Evolutionary conservation across 805 yeast genomes (phyloP).

Genomic region (Debaryomyces maramus): DNA sequence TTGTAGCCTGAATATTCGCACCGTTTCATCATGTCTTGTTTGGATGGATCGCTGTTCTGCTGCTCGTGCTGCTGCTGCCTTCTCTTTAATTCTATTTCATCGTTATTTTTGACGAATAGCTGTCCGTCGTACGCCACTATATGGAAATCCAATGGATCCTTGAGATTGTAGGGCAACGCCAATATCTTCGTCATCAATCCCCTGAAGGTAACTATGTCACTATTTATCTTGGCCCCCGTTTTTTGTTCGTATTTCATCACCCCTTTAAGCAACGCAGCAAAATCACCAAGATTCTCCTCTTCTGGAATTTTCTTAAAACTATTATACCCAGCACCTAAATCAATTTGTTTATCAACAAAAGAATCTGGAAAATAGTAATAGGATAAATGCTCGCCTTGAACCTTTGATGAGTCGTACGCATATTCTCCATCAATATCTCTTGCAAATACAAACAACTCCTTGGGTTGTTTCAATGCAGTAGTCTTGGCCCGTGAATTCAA

Average conservation of each 20-base stretch:
- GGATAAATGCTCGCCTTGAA: slow-evolving; percentile 53
- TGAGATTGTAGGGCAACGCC: slow-evolving; percentile 60
- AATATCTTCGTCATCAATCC: slow-evolving; percentile 79
- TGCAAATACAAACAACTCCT: slow-evolving; percentile 70
- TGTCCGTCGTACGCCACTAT: slow-evolving; percentile 75
- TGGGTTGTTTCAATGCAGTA: slow-evolving; percentile 81
- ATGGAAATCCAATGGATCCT: slow-evolving; percentile 60
- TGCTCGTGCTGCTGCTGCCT: slow-evolving; percentile 20
- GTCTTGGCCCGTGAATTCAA: slow-evolving; percentile 53
- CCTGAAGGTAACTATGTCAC: slow-evolving; percentile 78
- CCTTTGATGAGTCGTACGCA: slow-evolving; percentile 36
- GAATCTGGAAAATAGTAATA: slow-evolving; percentile 83
- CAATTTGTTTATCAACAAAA: slow-evolving; percentile 57
- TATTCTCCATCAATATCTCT: slow-evolving; percentile 53
- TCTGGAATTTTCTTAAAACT: slow-evolving; percentile 59
- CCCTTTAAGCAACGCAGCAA: slow-evolving; percentile 58
- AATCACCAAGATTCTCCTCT: slow-evolving; percentile 51
- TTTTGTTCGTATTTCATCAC: slow-evolving; percentile 55
- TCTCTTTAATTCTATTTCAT: slow-evolving; percentile 35
- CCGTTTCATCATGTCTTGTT: slow-evolving; percentile 31
- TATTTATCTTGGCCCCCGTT: slow-evolving; percentile 46
- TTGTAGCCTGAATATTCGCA: slow-evolving; percentile 74
- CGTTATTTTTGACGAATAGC: slow-evolving; percentile 58
- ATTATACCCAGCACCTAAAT: slow-evolving; percentile 63
- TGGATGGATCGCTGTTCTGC: slow-evolving; percentile 20